Evolutionary conservation across 2,329 filamentous ascomycete genomes (phyloP).

Genomic region (Annulohypoxylon truncatum): DNA sequence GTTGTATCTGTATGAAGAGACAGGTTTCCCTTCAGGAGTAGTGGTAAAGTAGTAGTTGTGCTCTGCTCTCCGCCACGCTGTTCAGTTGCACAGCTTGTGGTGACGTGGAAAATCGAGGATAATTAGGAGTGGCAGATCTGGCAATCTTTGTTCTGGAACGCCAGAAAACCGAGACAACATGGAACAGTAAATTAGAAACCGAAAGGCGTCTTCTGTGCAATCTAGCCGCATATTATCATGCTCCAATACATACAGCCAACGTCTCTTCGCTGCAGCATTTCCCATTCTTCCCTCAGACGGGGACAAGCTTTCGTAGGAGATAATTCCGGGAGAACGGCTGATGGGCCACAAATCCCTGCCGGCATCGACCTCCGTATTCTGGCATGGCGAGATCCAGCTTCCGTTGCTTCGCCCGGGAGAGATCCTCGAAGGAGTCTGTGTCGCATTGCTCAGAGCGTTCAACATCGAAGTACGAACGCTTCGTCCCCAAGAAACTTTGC

Average conservation of each 20-base stretch:
- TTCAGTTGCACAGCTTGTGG: background rate
- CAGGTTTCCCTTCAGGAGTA: too few species aligned
- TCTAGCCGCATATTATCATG: background rate
- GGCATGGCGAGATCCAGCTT: background rate
- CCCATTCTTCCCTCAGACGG: background rate
- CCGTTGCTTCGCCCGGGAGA: constrained; percentile 11
- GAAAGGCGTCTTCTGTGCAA: background rate
- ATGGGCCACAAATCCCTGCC: too few species aligned
- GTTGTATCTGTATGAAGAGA: background rate
- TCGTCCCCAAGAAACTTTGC: background rate
- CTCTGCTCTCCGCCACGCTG: background rate
- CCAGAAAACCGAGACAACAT: background rate
- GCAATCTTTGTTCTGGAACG: background rate
- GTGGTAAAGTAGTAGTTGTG: background rate
- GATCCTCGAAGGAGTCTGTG: background rate
- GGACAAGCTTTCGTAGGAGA: background rate
- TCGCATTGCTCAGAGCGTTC: background rate
- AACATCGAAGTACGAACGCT: constrained; percentile 7
- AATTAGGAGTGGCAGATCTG: background rate
- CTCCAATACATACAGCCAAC: background rate
- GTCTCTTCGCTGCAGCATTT: background rate
- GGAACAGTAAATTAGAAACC: background rate
- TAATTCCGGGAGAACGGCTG: background rate
- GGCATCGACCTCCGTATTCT: background rate
- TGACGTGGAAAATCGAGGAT: background rate